A percentile compares a stretch with the other conserved stretches of the same genome.
Evolutionary conservation across 352 stramenopile species (phyloP).

Genomic region (Globisporangium heterothallicum): DNA sequence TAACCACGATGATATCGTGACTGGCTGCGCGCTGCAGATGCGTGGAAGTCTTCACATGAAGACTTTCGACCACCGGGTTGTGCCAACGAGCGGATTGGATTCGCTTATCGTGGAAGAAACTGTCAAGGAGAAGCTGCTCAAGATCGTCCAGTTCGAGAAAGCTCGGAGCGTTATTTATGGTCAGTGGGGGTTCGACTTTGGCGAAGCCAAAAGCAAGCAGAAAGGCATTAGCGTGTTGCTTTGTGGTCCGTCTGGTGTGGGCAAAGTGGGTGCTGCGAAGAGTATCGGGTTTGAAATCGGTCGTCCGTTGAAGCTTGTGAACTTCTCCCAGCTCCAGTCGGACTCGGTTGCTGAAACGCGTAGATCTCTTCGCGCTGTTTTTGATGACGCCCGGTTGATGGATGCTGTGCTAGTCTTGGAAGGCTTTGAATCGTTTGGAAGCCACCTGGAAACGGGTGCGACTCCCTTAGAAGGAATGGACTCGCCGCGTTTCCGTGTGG

Average conservation of each 20-base stretch:
- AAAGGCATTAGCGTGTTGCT: slow-evolving; percentile 78
- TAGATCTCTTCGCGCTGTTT: slow-evolving; percentile 70
- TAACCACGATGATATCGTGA: slow-evolving; percentile 69
- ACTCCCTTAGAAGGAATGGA: slow-evolving; percentile 56
- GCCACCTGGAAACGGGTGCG: slow-evolving; percentile 53
- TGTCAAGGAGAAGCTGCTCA: slow-evolving; percentile 61
- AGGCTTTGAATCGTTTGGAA: slow-evolving; percentile 85
- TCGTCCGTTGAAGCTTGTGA: slow-evolving; percentile 75
- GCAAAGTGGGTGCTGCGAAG: slow-evolving; percentile 74
- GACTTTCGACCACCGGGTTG: slow-evolving; percentile 83
- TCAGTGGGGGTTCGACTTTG: slow-evolving; percentile 84
- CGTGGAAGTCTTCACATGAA: slow-evolving; percentile 86
- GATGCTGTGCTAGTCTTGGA: slow-evolving; percentile 83
- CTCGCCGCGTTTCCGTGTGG: slow-evolving; percentile 66
- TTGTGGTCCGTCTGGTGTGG: slow-evolving; percentile 61
- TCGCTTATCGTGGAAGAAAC: slow-evolving; percentile 59
- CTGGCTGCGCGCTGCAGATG: slow-evolving; percentile 82
- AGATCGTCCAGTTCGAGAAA: slow-evolving; percentile 81
- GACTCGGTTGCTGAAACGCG: slow-evolving; percentile 74
- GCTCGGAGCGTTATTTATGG: slow-evolving; percentile 81
- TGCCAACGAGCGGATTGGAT: slow-evolving; percentile 70
- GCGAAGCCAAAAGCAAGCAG: slow-evolving; percentile 74
- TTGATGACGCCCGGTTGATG: slow-evolving; percentile 83
- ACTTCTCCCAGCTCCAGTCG: slow-evolving; percentile 67
- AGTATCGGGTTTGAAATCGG: slow-evolving; percentile 82